Base-by-base conservation (phyloP, 352 stramenopile genomes). In the Globisporangium parvum region DNA sequence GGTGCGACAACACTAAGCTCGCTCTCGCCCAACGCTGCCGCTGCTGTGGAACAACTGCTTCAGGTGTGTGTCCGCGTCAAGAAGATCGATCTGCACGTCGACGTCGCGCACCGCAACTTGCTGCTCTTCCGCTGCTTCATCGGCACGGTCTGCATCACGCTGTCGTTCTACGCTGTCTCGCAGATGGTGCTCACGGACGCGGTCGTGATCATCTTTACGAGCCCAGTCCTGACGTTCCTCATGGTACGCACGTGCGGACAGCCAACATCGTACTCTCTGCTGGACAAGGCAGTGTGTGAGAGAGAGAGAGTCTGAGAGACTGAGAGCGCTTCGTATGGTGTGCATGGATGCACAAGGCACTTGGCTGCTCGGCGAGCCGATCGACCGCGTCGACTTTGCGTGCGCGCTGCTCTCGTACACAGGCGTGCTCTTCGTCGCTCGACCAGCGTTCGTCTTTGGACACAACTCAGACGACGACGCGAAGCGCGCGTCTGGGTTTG, bases 101-200 rank as follows among this genome's bases (percentile, higher is more conserved):
- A 63, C 5, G 58, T 51, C 0, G 67, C 75, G 40, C 66, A 71
- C 21, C 69, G 73, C 10, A 55, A 51, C 17, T 20, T 84, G n/a
- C 52, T 88, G n/a, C 50, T 83, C 18, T 71, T 85, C 31, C 75
- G 77, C 9, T 84, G 70, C 52, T 57, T 84, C 37, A 66, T 82
- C 50, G 77, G 77, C 47, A 80, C 76, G 21, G 21, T 81, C 24
- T 69, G 70, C 23, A 65, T 88, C 20, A 74, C 69, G 20, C 61
- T 87, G 28, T 57, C 65, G 11, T 87, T 85, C 53, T 90, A 85
- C 48, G 71, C 77, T 0, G 68, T 88, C 46, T 76, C 77, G 6
- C 71, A 88, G 59, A 90, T 90, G 80, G 77, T 87, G 20, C 65
- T 90, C 21, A 80, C 80, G 0, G 80, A 90, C 50, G 80, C 77